phyloP scores from a whole-genome alignment of 345 rosid genomes.

The Syzygium aqueum region DNA sequence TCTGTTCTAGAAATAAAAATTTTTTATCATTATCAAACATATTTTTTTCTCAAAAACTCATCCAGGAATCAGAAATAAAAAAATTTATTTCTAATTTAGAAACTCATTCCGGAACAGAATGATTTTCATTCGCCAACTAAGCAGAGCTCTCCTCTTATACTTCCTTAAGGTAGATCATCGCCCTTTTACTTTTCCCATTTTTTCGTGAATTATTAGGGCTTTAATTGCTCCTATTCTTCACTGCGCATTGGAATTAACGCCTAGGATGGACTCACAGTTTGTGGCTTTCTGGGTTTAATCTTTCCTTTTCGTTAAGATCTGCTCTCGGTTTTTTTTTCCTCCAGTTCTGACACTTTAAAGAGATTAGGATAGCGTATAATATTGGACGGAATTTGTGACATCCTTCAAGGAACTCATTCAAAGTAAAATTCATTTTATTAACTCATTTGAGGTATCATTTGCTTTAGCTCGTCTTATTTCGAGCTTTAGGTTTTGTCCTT shows the following conservation, averaged over 20 bases:
- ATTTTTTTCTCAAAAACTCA: no score
- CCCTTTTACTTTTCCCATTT: not conserved
- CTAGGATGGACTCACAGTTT: not conserved
- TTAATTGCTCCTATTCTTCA: not conserved
- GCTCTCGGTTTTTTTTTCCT: not conserved
- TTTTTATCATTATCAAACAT: no score
- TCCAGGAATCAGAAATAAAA: no score
- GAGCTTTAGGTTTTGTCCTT: no score
- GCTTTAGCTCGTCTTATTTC: no score
- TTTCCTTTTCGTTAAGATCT: not conserved
- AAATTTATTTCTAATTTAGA: no score
- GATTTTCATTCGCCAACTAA: no score
- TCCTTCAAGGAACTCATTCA: no score
- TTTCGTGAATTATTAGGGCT: not conserved
- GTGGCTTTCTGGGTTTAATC: not conserved
- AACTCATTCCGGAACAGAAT: no score
- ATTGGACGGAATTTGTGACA: not conserved
- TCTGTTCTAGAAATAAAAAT: no score
- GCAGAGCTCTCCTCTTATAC: conserved; percentile 19
- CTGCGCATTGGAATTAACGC: not conserved
- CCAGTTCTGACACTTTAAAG: not conserved
- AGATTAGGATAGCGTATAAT: not conserved
- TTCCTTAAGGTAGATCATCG: conserved; percentile 24
- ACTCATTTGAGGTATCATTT: no score
- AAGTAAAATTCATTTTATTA: no score